These are phyloP conservation scores for Aspergillus panamensis DNA, from an alignment of 495 filamentous ascomycete species.

Conservation along the genomic window DNA sequence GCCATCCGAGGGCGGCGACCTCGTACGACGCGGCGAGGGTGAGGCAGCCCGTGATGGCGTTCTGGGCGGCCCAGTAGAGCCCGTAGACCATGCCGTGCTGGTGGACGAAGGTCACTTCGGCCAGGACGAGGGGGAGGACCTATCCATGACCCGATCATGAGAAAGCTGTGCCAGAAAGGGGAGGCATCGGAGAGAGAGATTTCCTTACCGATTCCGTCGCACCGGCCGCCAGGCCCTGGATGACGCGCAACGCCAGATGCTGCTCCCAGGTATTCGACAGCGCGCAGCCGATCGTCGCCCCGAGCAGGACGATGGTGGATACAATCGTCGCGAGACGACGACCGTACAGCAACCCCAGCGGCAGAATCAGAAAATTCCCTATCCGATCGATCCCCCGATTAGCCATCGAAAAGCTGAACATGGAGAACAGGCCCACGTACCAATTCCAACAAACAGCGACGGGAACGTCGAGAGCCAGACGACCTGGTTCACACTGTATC, in stretches of 20 bases:
- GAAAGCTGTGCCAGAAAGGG: no score
- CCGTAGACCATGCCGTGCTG: constrained; percentile 31
- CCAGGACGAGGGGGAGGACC: constrained; percentile 35
- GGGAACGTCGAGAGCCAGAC: constrained; percentile 36
- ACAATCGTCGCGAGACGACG: constrained; percentile 25
- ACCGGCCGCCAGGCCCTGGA: constrained; percentile 35
- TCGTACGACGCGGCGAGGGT: constrained; percentile 34
- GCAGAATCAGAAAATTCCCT: constrained; percentile 36
- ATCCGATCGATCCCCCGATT: not conserved
- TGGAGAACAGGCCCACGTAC: constrained; percentile 14
- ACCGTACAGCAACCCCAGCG: constrained; percentile 29
- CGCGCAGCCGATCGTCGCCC: constrained; percentile 30
- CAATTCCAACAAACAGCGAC: constrained; percentile 33
- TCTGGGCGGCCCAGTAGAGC: constrained; percentile 36
- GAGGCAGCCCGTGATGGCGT: constrained; percentile 28
- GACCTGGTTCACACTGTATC: constrained; percentile 25
- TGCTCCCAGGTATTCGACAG: constrained; percentile 27
- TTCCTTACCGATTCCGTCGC: constrained; percentile 32
- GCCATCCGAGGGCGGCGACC: constrained; percentile 31
- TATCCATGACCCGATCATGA: not conserved
- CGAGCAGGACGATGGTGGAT: constrained; percentile 25
- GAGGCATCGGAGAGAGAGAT: no score
- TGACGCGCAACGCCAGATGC: constrained; percentile 31
- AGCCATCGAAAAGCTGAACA: not conserved
- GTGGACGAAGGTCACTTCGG: constrained; percentile 36